Conservation (phyloP, 2,329 filamentous ascomycete species). For the Penicillium thymicola region DNA sequence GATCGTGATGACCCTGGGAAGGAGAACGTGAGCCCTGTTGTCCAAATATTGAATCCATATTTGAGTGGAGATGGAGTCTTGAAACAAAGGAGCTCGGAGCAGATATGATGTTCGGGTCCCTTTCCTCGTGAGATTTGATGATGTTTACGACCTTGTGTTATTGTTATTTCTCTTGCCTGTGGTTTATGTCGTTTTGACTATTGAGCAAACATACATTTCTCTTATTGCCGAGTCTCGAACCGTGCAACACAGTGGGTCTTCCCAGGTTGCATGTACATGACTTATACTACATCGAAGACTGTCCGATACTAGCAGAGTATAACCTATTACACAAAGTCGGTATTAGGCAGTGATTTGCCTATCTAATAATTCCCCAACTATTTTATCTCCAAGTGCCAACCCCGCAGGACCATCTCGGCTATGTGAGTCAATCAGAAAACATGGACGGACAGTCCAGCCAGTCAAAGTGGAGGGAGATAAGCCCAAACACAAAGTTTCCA, state of each 20-base stretch:
- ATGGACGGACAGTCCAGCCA: conserved; percentile 7
- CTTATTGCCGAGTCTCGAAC: neutral
- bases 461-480: conserved; percentile 10
- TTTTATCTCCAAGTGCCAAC: neutral
- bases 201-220: neutral
- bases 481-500: neutral
- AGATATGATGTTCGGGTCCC: conserved; percentile 6
- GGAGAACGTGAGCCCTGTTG: conserved; percentile 12
- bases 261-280: neutral
- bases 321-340: neutral
- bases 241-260: neutral
- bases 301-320: neutral
- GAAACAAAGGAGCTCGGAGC: conserved; percentile 12
- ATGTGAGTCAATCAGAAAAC: neutral
- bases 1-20: conserved; percentile 1
- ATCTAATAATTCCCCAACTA: neutral
- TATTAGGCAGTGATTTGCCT: neutral
- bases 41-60: neutral
- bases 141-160: conserved; percentile 1
- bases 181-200: neutral
- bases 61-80: conserved; percentile 7
- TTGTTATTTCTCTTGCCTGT: neutral
- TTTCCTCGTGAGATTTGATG: neutral
- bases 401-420: neutral
- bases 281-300: neutral